Conservation (phyloP, 2,329 filamentous ascomycete species). For the Diaporthe eres region DNA sequence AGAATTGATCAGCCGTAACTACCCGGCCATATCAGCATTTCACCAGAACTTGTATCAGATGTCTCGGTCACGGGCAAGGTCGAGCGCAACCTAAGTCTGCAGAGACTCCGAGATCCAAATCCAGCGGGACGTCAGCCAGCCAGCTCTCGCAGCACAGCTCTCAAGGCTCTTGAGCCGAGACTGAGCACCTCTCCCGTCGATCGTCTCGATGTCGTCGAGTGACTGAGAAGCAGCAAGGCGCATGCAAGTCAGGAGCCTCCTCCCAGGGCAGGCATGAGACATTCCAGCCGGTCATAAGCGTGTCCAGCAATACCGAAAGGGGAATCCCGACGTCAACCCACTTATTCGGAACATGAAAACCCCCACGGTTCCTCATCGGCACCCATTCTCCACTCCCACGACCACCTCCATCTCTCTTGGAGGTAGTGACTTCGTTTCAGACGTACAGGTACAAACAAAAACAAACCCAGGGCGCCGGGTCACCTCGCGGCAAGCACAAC, state of each 20-base stretch:
- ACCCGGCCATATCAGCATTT: neutral
- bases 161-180: neutral
- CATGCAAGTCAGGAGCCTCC: neutral
- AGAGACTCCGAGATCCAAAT: no score
- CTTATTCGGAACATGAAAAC: neutral
- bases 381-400: neutral
- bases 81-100: neutral
- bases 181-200: neutral
- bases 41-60: neutral
- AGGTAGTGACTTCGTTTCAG: neutral
- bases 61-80: no score
- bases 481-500: neutral
- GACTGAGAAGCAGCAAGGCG: neutral
- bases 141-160: neutral
- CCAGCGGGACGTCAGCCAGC: no score
- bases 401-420: neutral
- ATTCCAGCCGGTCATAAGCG: conserved; percentile 6
- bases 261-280: neutral
- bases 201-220: neutral
- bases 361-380: conserved; percentile 17
- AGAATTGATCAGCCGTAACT: neutral
- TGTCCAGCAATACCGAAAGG: neutral
- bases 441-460: neutral
- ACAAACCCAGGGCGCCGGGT: neutral
- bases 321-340: conserved; percentile 2